These are phyloP conservation scores for Neurospora sp. DNA, from an alignment of 495 filamentous ascomycete species.

Conservation along the genomic window DNA sequence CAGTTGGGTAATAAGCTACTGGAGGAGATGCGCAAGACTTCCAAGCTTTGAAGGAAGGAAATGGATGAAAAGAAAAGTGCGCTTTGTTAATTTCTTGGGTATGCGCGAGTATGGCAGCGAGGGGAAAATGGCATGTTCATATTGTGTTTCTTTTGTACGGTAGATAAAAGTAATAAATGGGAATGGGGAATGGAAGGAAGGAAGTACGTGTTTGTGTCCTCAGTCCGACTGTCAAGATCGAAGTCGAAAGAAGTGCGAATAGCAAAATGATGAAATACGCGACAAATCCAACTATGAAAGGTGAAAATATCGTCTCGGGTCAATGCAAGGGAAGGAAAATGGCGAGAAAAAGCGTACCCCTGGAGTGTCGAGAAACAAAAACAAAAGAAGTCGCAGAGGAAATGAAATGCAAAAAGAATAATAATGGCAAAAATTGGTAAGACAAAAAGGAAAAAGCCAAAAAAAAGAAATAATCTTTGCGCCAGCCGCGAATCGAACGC, in stretches of 20 bases:
- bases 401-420: not conserved
- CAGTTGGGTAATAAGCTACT: constrained; percentile 43
- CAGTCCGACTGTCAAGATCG: not conserved
- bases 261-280: not conserved
- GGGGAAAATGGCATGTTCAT: not conserved
- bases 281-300: not conserved
- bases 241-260: not conserved
- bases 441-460: not conserved
- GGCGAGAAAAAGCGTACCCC: not conserved
- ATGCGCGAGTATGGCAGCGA: not conserved
- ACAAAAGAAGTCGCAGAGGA: not conserved
- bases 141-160: not conserved
- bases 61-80: not conserved
- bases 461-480: constrained; percentile 7
- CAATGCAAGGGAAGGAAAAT: not conserved
- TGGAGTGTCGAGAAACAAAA: not conserved
- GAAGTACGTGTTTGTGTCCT: not conserved
- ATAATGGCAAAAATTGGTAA: not conserved
- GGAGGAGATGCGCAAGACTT: constrained; percentile 15
- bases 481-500: constrained; percentile 41
- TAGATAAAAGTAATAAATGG: not conserved
- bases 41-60: constrained; percentile 24
- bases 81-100: not conserved
- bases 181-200: not conserved
- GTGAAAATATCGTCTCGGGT: not conserved